Percentiles rank a stretch among this genome's conserved stretches.
Evolutionary conservation across 2,329 filamentous ascomycete genomes (phyloP).

Genomic region (Neopestalotiopsis sp.): DNA sequence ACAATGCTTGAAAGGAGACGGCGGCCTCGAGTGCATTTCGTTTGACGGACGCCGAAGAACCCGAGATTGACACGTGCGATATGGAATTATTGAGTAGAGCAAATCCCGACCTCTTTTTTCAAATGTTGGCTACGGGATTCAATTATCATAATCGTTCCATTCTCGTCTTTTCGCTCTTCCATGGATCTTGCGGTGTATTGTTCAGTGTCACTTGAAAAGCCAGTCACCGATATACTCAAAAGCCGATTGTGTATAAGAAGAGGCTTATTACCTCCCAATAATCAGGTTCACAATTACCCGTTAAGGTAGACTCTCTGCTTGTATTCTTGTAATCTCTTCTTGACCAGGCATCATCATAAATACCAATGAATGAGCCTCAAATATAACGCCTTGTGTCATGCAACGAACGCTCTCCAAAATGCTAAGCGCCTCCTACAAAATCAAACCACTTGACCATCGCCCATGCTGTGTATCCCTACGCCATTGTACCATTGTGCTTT

Average conservation of each 20-base stretch:
- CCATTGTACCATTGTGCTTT: not conserved
- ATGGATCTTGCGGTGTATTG: too few species aligned
- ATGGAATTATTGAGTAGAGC: not conserved
- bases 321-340: not conserved
- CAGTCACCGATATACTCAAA: too few species aligned
- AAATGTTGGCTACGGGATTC: not conserved
- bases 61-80: not conserved
- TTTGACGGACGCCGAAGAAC: not conserved
- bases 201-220: too few species aligned
- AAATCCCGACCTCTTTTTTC: not conserved
- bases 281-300: too few species aligned
- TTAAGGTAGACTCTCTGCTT: not conserved
- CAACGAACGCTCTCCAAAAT: conserved; percentile 9
- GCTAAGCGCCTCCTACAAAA: not conserved
- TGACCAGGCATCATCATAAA: not conserved
- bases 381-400: not conserved
- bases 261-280: too few species aligned
- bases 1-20: not conserved
- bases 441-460: not conserved
- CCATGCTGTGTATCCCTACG: conserved; percentile 11
- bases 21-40: not conserved
- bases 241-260: too few species aligned
- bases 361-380: not conserved
- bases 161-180: not conserved
- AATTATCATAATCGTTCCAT: not conserved